phyloP scores from a whole-genome alignment of 2,329 filamentous ascomycete species.

The Cordyceps pruinosa region DNA sequence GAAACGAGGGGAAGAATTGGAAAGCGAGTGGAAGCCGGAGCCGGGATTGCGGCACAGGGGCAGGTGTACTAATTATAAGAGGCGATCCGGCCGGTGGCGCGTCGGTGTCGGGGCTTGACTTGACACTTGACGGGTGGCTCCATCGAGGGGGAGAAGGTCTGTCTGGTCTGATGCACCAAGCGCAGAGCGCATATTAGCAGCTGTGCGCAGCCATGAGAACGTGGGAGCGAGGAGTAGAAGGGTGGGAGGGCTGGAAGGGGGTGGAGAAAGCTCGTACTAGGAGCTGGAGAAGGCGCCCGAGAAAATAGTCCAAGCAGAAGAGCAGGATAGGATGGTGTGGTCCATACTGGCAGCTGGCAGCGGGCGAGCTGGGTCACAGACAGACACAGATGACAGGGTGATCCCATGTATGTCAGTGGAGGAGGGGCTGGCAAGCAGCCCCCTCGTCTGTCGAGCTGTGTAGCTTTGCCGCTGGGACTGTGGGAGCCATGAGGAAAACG shows the following conservation, averaged over 20 bases:
- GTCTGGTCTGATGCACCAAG: too few relatives aligned
- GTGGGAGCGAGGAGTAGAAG: not conserved
- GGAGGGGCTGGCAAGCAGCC: not conserved
- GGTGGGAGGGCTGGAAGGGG: not conserved
- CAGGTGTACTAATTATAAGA: not conserved
- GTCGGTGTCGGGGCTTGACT: not conserved
- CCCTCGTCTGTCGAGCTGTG: not conserved
- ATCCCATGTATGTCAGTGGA: not conserved
- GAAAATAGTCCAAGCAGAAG: not conserved
- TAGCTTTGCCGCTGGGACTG: not conserved
- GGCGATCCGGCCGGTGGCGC: not conserved
- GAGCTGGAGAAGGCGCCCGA: not conserved
- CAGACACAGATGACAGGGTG: too few relatives aligned
- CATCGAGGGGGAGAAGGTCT: not conserved
- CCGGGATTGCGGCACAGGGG: not conserved
- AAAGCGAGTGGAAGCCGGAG: not conserved
- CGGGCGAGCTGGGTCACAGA: not conserved
- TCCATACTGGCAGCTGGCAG: too few relatives aligned
- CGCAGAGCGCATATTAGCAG: not conserved
- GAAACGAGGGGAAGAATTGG: conserved; percentile 2
- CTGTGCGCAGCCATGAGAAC: not conserved
- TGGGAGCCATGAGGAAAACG: not conserved
- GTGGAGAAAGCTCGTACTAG: not conserved
- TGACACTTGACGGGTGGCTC: not conserved
- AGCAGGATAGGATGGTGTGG: too few relatives aligned